Percentiles rank a stretch among this genome's conserved stretches.
Evolutionary conservation across 2,329 filamentous ascomycete species (phyloP).

Genomic region (Hymenoscyphus albidus): DNA sequence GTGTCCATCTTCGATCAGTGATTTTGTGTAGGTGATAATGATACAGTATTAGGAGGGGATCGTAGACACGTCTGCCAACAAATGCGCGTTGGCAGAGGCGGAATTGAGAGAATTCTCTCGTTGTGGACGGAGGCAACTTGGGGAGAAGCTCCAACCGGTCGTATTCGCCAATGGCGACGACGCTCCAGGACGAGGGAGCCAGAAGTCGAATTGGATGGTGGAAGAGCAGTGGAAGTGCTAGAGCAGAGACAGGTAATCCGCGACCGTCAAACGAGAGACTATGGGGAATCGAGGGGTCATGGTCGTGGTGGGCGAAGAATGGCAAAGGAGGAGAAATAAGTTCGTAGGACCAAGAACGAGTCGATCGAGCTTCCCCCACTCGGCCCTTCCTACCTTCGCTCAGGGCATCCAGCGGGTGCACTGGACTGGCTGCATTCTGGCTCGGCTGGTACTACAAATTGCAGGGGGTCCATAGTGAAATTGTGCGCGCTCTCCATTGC

Average conservation of each 20-base stretch:
- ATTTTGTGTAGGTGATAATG: conserved; percentile 2
- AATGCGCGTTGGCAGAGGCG: conserved; percentile 15
- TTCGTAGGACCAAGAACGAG: conserved; percentile 7
- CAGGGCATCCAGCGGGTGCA: not conserved
- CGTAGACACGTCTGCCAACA: conserved; percentile 1
- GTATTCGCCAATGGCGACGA: conserved; percentile 6
- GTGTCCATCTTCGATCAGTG: conserved; percentile 44
- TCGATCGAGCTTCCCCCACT: conserved; percentile 2
- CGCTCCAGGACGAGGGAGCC: conserved; percentile 12
- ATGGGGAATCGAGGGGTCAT: conserved; percentile 22
- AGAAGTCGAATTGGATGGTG: conserved; percentile 16
- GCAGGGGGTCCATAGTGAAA: too few relatives aligned
- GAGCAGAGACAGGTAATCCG: conserved; percentile 15
- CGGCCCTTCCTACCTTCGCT: not conserved
- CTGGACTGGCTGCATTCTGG: not conserved
- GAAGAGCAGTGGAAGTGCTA: conserved; percentile 18
- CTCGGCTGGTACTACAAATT: not conserved
- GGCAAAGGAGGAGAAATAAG: conserved; percentile 10
- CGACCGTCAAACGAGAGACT: conserved; percentile 19
- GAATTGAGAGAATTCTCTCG: conserved; percentile 20
- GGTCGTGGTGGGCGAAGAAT: conserved; percentile 14
- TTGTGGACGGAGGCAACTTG: conserved; percentile 6
- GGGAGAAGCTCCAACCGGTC: conserved; percentile 17
- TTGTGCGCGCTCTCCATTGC: too few relatives aligned
- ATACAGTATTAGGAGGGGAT: conserved; percentile 2